Evolutionary conservation across 441 rosid genomes (phyloP), one percentile per base, ranked within the genome.

Genomic region (Pelargonium fulgidum): DNA sequence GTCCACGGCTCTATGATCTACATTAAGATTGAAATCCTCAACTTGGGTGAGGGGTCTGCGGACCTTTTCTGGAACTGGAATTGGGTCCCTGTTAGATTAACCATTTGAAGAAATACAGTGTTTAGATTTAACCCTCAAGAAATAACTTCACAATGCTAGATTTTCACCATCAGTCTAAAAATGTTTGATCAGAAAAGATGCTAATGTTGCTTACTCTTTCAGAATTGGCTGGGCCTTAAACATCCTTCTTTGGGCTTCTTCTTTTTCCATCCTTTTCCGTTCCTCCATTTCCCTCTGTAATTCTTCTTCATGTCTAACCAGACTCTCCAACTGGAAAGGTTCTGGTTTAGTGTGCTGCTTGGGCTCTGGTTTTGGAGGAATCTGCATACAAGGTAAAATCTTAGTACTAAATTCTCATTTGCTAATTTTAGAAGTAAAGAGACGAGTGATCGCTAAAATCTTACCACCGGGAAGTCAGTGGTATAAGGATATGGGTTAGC

Each of bases 401-500:
- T 24, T 50, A 41, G 26, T 29, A 54, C 47, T 12, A 11, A 33
- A 61, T 61, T 22, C 24, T 61, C 64, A 61, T 61, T 13, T 24
- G 36, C 64, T 17, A 3, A 56, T 16, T 19, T 39, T 39, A 39
- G 10, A 48, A 48, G 33, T 59, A 13, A 9, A 59, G 33, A 58
- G 33, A 67, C 20, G 62, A 39, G 64, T n/a, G 41, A n/a, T 58
- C 8, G 1, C 58, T 16, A 45, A 29, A 65, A 7, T 50, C 65
- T 16, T 91, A 93, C 99, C 98, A 92, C 94, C 4, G 98, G 98
- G 76, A 82, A 95, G 68, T 94, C 99, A 5, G 99, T 92, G 11
- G 98, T 90, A 72, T 89, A 95, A 39, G 99, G 99, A 78, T 92
- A 92, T 54, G 99, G 99, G 61, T 68, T 84, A 48, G 97, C 96